These are phyloP conservation scores for Gaertneriomyces semiglobifer DNA, from an alignment of 192 early-diverging fungal genomes.

Conservation along the genomic window DNA sequence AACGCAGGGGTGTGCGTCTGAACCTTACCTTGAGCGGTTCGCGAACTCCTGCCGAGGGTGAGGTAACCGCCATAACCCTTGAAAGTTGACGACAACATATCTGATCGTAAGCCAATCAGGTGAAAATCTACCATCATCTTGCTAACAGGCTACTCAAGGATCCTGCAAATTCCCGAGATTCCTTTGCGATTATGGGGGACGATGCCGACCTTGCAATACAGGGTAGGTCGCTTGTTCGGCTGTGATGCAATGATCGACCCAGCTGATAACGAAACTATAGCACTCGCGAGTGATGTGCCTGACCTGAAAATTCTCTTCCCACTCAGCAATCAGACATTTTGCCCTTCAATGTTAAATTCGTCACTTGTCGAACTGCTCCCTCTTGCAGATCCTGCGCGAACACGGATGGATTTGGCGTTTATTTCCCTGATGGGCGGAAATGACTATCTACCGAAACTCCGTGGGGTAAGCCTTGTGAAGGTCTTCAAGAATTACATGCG, in stretches of 20 bases:
- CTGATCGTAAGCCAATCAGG: background rate
- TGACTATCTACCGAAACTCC: slow-evolving; percentile 7
- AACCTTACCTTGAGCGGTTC: slow-evolving; percentile 11
- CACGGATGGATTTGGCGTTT: slow-evolving; percentile 12
- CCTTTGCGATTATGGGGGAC: slow-evolving; percentile 9
- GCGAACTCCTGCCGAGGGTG: slow-evolving; percentile 5
- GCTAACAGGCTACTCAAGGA: background rate
- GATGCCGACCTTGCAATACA: slow-evolving; percentile 15
- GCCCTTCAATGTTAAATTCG: background rate
- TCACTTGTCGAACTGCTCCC: background rate
- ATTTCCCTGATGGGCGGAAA: slow-evolving; percentile 10
- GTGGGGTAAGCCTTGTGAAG: background rate
- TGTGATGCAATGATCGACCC: too few species aligned
- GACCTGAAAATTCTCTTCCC: slow-evolving; percentile 2
- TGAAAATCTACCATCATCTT: background rate
- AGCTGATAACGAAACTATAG: background rate
- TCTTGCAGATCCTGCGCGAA: background rate
- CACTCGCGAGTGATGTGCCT: slow-evolving; percentile 3
- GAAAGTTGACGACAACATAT: background rate
- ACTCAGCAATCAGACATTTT: background rate
- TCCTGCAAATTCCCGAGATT: background rate
- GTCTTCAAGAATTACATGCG: background rate
- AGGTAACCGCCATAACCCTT: background rate
- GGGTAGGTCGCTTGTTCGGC: background rate
- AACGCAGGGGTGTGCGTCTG: background rate